These are phyloP conservation scores for Cryptosporidium bovis DNA, from an alignment of 169 alveolate species.

Conservation along the genomic window DNA sequence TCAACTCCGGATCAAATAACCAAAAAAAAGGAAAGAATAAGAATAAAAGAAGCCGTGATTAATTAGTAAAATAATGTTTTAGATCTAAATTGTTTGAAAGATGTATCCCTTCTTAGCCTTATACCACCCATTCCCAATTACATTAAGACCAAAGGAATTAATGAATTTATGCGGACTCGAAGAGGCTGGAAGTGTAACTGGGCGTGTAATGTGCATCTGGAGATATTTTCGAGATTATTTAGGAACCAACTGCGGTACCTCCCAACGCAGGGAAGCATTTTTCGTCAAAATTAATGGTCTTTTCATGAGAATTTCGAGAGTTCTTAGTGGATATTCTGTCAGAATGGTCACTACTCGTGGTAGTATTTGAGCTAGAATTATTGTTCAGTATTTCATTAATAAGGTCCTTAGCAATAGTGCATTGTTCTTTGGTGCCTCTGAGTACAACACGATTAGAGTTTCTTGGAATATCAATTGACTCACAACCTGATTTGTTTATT, in stretches of 20 bases:
- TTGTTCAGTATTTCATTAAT: slow-evolving; percentile 55
- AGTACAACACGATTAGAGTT: slow-evolving; percentile 63
- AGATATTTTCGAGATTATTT: not conserved
- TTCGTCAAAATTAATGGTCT: slow-evolving; percentile 52
- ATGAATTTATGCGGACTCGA: not conserved
- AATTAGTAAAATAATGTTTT: not conserved
- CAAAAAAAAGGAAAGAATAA: no score
- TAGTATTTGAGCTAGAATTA: slow-evolving; percentile 60
- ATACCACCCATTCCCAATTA: not conserved
- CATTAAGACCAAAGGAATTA: not conserved
- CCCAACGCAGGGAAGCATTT: slow-evolving; percentile 73
- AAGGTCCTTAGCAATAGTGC: slow-evolving; percentile 66
- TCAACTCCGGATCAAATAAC: no score
- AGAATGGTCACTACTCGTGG: slow-evolving; percentile 46
- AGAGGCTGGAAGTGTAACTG: not conserved
- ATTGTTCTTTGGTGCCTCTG: slow-evolving; percentile 67
- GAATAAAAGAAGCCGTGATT: no score
- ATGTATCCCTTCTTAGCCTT: no score
- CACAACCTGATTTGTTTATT: slow-evolving; percentile 57
- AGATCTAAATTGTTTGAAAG: no score
- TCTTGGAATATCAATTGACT: slow-evolving; percentile 53
- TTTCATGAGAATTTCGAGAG: slow-evolving; percentile 8
- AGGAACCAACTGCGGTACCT: slow-evolving; percentile 17
- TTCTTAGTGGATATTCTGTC: slow-evolving; percentile 5
- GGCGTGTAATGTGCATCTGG: not conserved